A percentile compares a stretch with the other conserved stretches of the same genome.
Evolutionary conservation across 106 monocot genomes (phyloP).

Genomic region (Dendrobium officinale): DNA sequence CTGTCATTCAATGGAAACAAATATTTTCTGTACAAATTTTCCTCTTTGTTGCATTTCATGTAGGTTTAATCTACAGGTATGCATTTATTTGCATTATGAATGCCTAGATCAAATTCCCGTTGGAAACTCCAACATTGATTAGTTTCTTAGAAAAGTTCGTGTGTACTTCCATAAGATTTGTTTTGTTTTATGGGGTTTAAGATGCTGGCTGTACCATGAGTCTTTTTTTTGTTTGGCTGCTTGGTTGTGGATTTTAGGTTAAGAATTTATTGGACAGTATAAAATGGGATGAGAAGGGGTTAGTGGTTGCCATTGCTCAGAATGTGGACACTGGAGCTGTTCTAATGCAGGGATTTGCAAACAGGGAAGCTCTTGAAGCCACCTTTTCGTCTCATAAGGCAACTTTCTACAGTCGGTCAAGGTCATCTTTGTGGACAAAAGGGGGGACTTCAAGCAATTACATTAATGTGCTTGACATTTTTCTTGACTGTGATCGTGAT

Average conservation of each 20-base stretch:
- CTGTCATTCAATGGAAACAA: background rate
- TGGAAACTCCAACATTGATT: background rate
- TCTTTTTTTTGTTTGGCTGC: background rate
- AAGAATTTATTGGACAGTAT: slow-evolving; percentile 48
- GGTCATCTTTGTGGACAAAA: slow-evolving; percentile 90
- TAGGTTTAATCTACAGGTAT: background rate
- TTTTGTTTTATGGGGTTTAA: background rate
- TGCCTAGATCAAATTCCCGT: background rate
- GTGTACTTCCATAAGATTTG: too few species aligned
- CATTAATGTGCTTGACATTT: slow-evolving; percentile 93
- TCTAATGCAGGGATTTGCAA: slow-evolving; percentile 96
- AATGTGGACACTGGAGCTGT: slow-evolving; percentile 91
- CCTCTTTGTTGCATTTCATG: background rate
- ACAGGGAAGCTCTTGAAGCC: slow-evolving; percentile 64
- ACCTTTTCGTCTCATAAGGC: slow-evolving; percentile 78
- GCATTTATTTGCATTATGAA: background rate
- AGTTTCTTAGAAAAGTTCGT: background rate
- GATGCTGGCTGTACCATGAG: background rate
- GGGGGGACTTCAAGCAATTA: slow-evolving; percentile 93
- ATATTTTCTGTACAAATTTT: background rate
- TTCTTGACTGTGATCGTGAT: slow-evolving; percentile 93
- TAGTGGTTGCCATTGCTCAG: slow-evolving; percentile 91
- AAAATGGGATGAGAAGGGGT: slow-evolving; percentile 87
- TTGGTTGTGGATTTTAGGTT: slow-evolving; percentile 25
- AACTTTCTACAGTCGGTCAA: slow-evolving; percentile 91